phyloP scores from a whole-genome alignment of 129 eudicot species.

The Flaveria trinervia region DNA sequence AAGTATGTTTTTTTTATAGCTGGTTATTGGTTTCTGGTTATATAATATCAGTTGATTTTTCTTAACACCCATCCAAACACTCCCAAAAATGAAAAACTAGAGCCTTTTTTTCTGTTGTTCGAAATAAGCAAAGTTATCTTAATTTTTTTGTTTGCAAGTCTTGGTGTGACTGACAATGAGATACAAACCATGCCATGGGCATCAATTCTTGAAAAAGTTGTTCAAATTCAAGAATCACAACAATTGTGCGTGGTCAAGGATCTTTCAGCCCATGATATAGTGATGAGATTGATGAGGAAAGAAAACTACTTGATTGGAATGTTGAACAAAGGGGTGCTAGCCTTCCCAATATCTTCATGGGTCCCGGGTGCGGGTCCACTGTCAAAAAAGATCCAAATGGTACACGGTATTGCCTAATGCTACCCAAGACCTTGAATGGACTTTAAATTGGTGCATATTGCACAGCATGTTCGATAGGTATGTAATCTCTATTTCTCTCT shows the following conservation, averaged over 20 bases:
- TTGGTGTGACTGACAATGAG: conserved; percentile 73
- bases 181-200: conserved; percentile 88
- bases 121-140: not conserved
- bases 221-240: conserved; percentile 54
- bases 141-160: conserved; percentile 51
- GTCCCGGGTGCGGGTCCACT: conserved; percentile 79
- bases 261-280: conserved; percentile 81
- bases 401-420: conserved; percentile 47
- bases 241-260: conserved; percentile 76
- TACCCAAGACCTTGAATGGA: conserved; percentile 96
- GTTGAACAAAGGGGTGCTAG: conserved; percentile 87
- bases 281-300: conserved; percentile 87
- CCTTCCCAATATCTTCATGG: conserved; percentile 78
- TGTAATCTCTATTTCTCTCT: conserved; percentile 8
- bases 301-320: conserved; percentile 92
- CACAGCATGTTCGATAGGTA: conserved; percentile 80
- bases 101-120: not conserved
- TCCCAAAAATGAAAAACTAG: not conserved
- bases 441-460: conserved; percentile 82
- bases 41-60: not conserved
- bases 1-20: not conserved
- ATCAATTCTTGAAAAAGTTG: conserved; percentile 69
- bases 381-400: conserved; percentile 52
- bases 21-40: not conserved
- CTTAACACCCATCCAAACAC: not conserved